Conservation (phyloP, 2,329 filamentous ascomycete genomes). For the Phyllosticta citrichinensis region DNA sequence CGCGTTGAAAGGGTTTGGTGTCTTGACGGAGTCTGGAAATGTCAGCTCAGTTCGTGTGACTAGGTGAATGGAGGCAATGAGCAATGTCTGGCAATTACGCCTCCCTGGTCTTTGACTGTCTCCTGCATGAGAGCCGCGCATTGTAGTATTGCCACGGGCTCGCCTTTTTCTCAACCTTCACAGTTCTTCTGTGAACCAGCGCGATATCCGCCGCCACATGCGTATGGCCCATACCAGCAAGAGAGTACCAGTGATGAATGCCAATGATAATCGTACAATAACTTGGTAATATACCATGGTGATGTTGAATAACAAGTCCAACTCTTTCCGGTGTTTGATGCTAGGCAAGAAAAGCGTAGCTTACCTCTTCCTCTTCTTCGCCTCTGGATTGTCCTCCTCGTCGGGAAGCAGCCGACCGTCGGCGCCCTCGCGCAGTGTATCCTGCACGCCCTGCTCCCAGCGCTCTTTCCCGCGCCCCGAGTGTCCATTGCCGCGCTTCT, state of each 20-base stretch:
- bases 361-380: conserved; percentile 66
- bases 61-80: not conserved
- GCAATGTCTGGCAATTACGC: not conserved
- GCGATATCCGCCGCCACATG: not conserved
- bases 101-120: not conserved
- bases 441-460: conserved; percentile 13
- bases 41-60: not conserved
- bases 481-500: conserved; percentile 1
- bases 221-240: not conserved
- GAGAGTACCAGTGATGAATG: not conserved
- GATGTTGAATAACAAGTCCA: not conserved
- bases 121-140: not conserved
- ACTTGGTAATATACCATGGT: not conserved
- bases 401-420: conserved; percentile 66
- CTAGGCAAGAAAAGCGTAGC: conserved; percentile 8
- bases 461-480: not conserved
- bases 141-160: not conserved
- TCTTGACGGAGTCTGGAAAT: conserved; percentile 69
- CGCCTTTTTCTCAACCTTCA: not conserved
- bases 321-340: not conserved
- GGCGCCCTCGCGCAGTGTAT: conserved; percentile 12
- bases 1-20: conserved; percentile 88
- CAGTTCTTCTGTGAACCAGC: not conserved
- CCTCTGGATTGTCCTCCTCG: conserved; percentile 66
- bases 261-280: not conserved